Evolutionary conservation across 768 basidiomycete genomes (phyloP).

Genomic region (Hericium rajendrae): DNA sequence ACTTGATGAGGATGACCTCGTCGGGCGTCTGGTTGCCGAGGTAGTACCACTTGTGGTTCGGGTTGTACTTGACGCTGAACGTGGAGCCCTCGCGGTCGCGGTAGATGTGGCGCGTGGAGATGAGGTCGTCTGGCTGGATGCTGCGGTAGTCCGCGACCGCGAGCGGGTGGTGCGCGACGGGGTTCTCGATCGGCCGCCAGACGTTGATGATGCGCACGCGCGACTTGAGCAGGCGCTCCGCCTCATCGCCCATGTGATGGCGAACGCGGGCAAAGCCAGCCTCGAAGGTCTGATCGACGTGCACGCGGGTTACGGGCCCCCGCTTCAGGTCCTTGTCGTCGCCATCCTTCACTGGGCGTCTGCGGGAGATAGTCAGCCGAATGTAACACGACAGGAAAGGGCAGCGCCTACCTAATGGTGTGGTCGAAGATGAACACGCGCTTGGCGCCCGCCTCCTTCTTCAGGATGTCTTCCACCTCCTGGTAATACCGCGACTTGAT

Average conservation of each 20-base stretch:
- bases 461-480: conserved; percentile 34
- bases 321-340: conserved; percentile 13
- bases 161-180: conserved; percentile 31
- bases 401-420: conserved; percentile 26
- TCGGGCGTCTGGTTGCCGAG: conserved; percentile 19
- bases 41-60: conserved; percentile 26
- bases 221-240: conserved; percentile 29
- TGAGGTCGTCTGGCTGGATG: conserved; percentile 29
- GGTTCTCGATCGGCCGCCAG: conserved; percentile 34
- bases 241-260: conserved; percentile 30
- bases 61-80: conserved; percentile 22
- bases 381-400: background rate
- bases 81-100: conserved; percentile 22
- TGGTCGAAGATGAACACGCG: conserved; percentile 37
- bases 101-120: conserved; percentile 28
- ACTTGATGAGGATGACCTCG: conserved; percentile 26
- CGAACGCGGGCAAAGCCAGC: conserved; percentile 29
- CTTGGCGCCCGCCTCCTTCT: conserved; percentile 28
- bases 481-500: conserved; percentile 31
- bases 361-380: background rate
- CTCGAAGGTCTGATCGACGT: conserved; percentile 35
- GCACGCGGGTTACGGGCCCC: conserved; percentile 29
- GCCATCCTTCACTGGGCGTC: background rate
- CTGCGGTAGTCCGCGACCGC: conserved; percentile 32
- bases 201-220: conserved; percentile 38